These are phyloP conservation scores for Fomes fomentarius DNA, from an alignment of 1,284 basidiomycete genomes.

Conservation along the genomic window DNA sequence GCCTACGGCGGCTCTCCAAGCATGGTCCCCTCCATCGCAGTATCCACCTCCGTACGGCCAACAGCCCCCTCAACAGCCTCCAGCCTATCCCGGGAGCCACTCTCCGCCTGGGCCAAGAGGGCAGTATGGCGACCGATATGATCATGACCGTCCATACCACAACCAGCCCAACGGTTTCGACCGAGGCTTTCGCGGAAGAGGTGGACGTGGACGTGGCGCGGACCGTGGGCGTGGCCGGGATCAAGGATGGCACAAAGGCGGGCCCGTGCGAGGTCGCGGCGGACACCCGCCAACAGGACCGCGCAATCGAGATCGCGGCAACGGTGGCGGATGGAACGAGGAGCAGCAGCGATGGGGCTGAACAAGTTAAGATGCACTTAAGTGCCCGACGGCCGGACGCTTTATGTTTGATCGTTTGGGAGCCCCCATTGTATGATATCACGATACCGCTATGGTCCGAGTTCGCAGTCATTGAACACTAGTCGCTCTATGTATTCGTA, in stretches of 20 bases:
- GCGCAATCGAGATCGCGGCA: slow-evolving; percentile 23
- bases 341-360: slow-evolving; percentile 5
- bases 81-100: background rate
- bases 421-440: background rate
- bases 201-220: slow-evolving; percentile 30
- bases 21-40: slow-evolving; percentile 10
- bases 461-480: background rate
- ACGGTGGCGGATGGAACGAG: slow-evolving; percentile 23
- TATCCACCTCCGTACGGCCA: slow-evolving; percentile 11
- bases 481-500: slow-evolving; percentile 7
- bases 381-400: background rate
- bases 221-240: slow-evolving; percentile 46
- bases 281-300: slow-evolving; percentile 18
- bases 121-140: slow-evolving; percentile 20
- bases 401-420: background rate
- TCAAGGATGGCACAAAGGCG: slow-evolving; percentile 53
- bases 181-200: slow-evolving; percentile 35
- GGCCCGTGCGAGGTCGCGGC: slow-evolving; percentile 30
- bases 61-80: slow-evolving; percentile 2
- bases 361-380: background rate
- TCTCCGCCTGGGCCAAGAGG: slow-evolving; percentile 1
- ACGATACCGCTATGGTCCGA: background rate
- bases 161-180: slow-evolving; percentile 7
- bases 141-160: slow-evolving; percentile 16
- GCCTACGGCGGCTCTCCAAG: slow-evolving; percentile 16